Conservation (phyloP, 257 asterid genomes). For the Rubia yunnanensis region DNA sequence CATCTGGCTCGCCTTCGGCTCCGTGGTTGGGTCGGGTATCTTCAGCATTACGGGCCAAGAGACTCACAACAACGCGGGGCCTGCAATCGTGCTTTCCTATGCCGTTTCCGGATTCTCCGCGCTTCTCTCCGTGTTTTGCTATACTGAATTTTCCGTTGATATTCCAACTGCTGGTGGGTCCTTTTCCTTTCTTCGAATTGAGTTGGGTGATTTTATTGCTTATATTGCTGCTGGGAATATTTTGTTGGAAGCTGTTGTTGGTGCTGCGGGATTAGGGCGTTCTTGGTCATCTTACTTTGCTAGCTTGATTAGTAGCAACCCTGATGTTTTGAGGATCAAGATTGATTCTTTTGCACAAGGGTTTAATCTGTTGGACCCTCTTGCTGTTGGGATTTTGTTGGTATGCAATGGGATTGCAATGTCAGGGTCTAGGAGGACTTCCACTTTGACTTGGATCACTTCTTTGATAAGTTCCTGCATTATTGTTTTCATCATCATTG, state of each 20-base stretch:
- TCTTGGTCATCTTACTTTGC: conserved; percentile 90
- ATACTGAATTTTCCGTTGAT: conserved; percentile 87
- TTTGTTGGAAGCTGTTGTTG: conserved; percentile 71
- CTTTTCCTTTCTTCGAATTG: conserved; percentile 75
- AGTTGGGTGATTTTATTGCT: conserved; percentile 87
- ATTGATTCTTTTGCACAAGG: conserved; percentile 60
- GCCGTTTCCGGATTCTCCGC: conserved; percentile 84
- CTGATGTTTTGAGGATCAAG: conserved; percentile 55
- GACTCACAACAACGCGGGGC: conserved; percentile 62
- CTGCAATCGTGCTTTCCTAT: conserved; percentile 69
- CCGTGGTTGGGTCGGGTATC: conserved; percentile 93
- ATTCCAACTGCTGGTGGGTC: conserved; percentile 93
- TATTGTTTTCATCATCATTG: conserved; percentile 60
- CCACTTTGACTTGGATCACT: conserved; percentile 57
- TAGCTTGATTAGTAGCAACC: conserved; percentile 40
- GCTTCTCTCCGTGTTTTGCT: conserved; percentile 72
- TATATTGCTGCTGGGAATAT: conserved; percentile 90
- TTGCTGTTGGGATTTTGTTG: conserved; percentile 52
- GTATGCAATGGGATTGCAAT: conserved; percentile 66
- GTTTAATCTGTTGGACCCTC: conserved; percentile 73
- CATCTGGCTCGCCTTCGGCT: conserved; percentile 85
- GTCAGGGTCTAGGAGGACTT: conserved; percentile 60
- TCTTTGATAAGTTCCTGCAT: conserved; percentile 42
- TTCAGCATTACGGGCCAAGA: conserved; percentile 88
- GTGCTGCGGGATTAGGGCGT: conserved; percentile 94